These are phyloP conservation scores for Lipomyces lipofer DNA, from an alignment of 805 yeast species.

Conservation along the genomic window DNA sequence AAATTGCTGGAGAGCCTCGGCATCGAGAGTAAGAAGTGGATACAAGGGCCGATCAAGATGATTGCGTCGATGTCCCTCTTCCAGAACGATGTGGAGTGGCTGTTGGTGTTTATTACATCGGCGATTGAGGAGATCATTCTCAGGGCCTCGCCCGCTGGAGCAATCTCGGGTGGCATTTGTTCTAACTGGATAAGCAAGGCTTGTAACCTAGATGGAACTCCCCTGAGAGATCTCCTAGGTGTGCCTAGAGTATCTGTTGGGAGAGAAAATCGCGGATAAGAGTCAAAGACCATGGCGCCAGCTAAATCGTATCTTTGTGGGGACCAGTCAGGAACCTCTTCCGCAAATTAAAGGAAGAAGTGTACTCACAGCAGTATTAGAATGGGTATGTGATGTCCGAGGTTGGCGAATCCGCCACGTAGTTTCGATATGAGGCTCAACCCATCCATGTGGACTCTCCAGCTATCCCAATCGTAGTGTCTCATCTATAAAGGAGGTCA, in stretches of 20 bases:
- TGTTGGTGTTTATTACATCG: background rate
- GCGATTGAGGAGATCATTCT: background rate
- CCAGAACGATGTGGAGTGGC: background rate
- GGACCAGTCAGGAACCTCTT: constrained; percentile 1
- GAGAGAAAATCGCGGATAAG: background rate
- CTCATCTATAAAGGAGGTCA: background rate
- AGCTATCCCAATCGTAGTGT: constrained; percentile 1
- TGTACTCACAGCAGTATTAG: background rate
- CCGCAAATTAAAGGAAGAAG: background rate
- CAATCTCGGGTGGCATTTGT: background rate
- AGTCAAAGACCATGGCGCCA: constrained; percentile 1
- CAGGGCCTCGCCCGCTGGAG: constrained; percentile 1
- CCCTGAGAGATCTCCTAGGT: constrained; percentile 1
- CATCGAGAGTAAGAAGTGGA: background rate
- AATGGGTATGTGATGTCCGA: constrained; percentile 1
- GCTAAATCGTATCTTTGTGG: background rate
- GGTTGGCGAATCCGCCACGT: background rate
- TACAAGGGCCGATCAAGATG: background rate
- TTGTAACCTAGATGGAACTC: background rate
- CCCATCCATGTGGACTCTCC: background rate
- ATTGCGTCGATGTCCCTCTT: background rate
- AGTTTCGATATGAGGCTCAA: background rate
- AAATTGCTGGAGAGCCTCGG: background rate
- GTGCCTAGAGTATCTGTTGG: background rate
- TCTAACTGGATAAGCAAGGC: constrained; percentile 1